Evolutionary conservation across 129 eudicot species (phyloP).

Genomic region (Logfia minima): DNA sequence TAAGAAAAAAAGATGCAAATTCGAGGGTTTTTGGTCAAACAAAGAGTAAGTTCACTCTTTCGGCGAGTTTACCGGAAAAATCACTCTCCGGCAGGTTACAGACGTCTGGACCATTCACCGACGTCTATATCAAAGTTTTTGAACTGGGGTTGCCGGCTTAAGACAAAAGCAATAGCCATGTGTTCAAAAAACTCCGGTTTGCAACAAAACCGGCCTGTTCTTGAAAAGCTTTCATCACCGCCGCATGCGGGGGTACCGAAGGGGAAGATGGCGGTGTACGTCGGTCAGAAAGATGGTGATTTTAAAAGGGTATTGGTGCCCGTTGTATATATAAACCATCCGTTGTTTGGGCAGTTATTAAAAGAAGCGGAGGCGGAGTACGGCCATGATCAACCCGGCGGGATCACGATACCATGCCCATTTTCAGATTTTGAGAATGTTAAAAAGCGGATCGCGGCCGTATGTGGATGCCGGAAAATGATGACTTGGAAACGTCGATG

Average conservation of each 20-base stretch:
- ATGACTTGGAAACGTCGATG: constrained; percentile 43
- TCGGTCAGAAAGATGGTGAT: constrained; percentile 73
- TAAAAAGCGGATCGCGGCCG: constrained; percentile 59
- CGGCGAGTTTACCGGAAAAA: constrained; percentile 31
- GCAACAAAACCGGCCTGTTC: constrained; percentile 30
- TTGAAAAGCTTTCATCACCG: constrained; percentile 30
- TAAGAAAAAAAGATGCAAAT: constrained; percentile 27
- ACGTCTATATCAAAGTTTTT: constrained; percentile 33
- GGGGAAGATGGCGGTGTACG: constrained; percentile 88
- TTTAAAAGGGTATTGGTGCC: constrained; percentile 76
- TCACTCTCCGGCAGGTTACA: constrained; percentile 9
- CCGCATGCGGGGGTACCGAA: constrained; percentile 60
- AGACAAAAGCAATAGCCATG: constrained; percentile 54
- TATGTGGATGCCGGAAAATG: constrained; percentile 57
- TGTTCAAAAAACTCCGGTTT: constrained; percentile 25
- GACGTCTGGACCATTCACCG: constrained; percentile 21
- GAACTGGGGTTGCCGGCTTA: constrained; percentile 48
- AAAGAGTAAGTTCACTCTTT: constrained; percentile 33
- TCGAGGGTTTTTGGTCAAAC: constrained; percentile 34
- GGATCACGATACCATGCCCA: constrained; percentile 87
- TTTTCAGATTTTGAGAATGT: constrained; percentile 79
- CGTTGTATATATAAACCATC: constrained; percentile 81
- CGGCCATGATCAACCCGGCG: constrained; percentile 85
- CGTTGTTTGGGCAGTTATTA: constrained; percentile 69
- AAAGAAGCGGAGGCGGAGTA: constrained; percentile 79